Percentiles rank a stretch among this genome's conserved stretches.
These are phyloP conservation scores for Medicago truncatula DNA, from an alignment of 306 rosid genomes.

Conservation along the genomic window DNA sequence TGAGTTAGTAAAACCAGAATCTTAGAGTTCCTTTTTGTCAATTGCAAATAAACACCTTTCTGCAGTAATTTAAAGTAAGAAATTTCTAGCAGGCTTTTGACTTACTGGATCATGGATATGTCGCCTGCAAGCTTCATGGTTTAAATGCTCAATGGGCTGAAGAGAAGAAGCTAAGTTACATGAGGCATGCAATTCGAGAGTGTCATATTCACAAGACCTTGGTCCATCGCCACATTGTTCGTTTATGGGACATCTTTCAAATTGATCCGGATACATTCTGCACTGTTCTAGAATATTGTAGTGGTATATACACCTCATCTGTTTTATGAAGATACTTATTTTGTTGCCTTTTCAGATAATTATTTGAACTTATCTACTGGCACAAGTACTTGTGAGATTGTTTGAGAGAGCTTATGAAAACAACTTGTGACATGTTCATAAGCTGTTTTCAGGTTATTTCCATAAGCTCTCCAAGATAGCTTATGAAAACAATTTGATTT, in stretches of 20 bases:
- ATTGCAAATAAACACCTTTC: conserved; percentile 80
- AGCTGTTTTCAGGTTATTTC: background rate
- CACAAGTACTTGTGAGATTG: background rate
- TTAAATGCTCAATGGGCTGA: conserved; percentile 99
- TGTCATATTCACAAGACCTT: conserved; percentile 96
- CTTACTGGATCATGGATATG: conserved; percentile 95
- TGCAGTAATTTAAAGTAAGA: conserved; percentile 98
- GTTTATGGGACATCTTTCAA: conserved; percentile 98
- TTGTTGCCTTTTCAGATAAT: conserved; percentile 13
- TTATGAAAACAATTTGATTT: background rate
- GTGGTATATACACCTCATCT: conserved; percentile 59
- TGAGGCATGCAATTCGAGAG: conserved; percentile 96
- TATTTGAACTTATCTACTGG: background rate
- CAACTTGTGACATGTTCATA: background rate
- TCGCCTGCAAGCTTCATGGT: conserved; percentile 99
- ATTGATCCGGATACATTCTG: conserved; percentile 97
- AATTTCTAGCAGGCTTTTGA: conserved; percentile 99
- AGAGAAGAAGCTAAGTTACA: conserved; percentile 99
- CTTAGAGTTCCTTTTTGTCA: conserved; percentile 67
- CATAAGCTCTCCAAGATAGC: background rate
- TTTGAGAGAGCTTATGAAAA: background rate
- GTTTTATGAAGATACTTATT: conserved; percentile 38
- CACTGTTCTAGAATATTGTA: conserved; percentile 92
- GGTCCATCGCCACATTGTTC: conserved; percentile 95
- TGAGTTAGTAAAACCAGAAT: conserved; percentile 37